These are phyloP conservation scores for Botrytis paeoniae DNA, from an alignment of 2,329 filamentous ascomycete genomes.

Conservation along the genomic window DNA sequence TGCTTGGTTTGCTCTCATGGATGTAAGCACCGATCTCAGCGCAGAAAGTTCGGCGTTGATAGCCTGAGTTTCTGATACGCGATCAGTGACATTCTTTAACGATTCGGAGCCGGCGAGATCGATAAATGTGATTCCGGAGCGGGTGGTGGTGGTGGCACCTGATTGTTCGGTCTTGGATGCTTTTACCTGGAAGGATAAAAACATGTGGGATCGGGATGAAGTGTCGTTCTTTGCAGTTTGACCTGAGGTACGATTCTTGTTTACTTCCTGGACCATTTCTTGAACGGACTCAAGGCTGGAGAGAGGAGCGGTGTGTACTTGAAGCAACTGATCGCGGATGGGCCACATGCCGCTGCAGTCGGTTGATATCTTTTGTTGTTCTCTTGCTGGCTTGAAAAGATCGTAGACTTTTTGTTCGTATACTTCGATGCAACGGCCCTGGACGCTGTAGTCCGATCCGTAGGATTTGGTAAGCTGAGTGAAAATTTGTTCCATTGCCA, in stretches of 20 bases:
- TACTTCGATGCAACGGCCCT: conserved; percentile 92
- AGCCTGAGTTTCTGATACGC: conserved; percentile 89
- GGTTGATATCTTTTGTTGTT: conserved; percentile 66
- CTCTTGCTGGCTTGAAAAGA: conserved; percentile 52
- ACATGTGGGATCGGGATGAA: conserved; percentile 92
- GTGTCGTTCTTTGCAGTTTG: conserved; percentile 97
- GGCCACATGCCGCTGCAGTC: conserved; percentile 85
- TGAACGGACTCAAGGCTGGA: conserved; percentile 79
- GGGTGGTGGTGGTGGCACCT: conserved; percentile 72
- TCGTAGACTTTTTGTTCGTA: conserved; percentile 98
- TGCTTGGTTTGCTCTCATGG: conserved; percentile 57
- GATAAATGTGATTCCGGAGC: conserved; percentile 92
- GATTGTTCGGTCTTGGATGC: conserved; percentile 51
- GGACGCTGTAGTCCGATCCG: conserved; percentile 83
- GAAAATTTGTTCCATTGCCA: conserved; percentile 90
- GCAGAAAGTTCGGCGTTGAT: conserved; percentile 95
- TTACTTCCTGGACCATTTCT: conserved; percentile 73
- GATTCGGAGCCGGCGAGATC: conserved; percentile 93
- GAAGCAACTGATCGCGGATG: conserved; percentile 77
- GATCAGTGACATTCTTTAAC: conserved; percentile 81
- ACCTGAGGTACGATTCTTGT: conserved; percentile 84
- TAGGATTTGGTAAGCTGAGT: conserved; percentile 81
- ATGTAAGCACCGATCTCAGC: conserved; percentile 89
- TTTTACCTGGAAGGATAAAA: conserved; percentile 76
- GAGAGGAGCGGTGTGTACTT: conserved; percentile 74